Percentiles rank a stretch among this genome's conserved stretches.
Evolutionary conservation across 1,284 basidiomycete species (phyloP).

Genomic region (Austroboletus olivaceoglutinosus): DNA sequence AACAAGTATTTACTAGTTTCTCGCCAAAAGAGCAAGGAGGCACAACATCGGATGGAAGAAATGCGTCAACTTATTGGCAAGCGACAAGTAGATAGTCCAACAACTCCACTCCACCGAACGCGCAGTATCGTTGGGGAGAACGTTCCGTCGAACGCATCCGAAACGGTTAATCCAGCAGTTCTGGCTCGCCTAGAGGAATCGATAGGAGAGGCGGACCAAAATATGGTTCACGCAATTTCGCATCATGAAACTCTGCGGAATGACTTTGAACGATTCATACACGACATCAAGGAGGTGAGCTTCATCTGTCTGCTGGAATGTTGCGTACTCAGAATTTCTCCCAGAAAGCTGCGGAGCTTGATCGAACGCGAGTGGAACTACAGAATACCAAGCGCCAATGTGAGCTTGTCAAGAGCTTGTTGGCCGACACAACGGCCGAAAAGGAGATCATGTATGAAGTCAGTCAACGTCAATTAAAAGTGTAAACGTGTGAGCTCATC

Average conservation of each 20-base stretch:
- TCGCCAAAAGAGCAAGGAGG: conserved; percentile 62
- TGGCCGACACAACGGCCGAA: conserved; percentile 76
- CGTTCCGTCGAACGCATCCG: conserved; percentile 18
- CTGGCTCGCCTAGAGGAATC: conserved; percentile 46
- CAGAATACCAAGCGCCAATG: conserved; percentile 69
- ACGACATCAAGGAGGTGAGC: conserved; percentile 56
- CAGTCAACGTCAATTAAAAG: conserved; percentile 22
- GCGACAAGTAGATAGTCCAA: conserved; percentile 47
- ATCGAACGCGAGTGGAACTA: conserved; percentile 61
- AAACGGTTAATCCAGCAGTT: conserved; percentile 29
- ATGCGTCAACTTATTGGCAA: conserved; percentile 69
- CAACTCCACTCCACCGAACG: conserved; percentile 46
- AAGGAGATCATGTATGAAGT: conserved; percentile 91
- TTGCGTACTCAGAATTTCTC: conserved; percentile 1
- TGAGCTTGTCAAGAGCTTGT: conserved; percentile 71
- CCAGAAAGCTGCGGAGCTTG: conserved; percentile 58
- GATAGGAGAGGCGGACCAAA: conserved; percentile 56
- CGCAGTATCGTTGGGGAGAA: conserved; percentile 32
- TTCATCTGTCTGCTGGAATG: background rate
- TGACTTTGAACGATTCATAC: conserved; percentile 48
- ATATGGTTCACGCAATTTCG: conserved; percentile 48
- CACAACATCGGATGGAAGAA: conserved; percentile 72
- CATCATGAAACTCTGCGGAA: conserved; percentile 53
- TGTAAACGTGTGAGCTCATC: conserved; percentile 10
- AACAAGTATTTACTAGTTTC: conserved; percentile 8